A percentile compares a stretch with the other conserved stretches of the same genome.
Evolutionary conservation across 257 asterid genomes (phyloP).

Genomic region (Cynanchum wilfordii): DNA sequence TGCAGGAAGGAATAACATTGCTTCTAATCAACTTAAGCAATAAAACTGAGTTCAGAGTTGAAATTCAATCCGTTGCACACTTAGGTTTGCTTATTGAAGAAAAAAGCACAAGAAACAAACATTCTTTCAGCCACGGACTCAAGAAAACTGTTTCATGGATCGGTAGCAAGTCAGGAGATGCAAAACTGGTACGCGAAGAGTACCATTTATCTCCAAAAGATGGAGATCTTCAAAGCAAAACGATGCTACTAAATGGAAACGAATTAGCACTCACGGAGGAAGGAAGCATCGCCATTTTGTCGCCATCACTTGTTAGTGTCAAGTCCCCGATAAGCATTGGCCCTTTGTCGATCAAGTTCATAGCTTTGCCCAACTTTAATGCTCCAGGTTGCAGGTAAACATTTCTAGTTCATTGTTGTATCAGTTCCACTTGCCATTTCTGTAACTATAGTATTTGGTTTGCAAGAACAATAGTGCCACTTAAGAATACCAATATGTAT

Average conservation of each 20-base stretch:
- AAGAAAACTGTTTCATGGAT: slow-evolving; percentile 68
- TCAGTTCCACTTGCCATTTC: neutral
- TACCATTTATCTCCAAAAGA: slow-evolving; percentile 63
- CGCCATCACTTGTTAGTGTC: slow-evolving; percentile 30
- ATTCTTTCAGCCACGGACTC: slow-evolving; percentile 35
- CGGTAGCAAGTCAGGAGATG: slow-evolving; percentile 62
- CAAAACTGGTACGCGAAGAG: slow-evolving; percentile 49
- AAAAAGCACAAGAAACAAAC: slow-evolving; percentile 17
- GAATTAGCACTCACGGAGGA: slow-evolving; percentile 37
- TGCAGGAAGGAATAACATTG: slow-evolving; percentile 69
- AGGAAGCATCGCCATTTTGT: slow-evolving; percentile 49
- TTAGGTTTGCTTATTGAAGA: slow-evolving; percentile 13
- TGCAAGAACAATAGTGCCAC: neutral
- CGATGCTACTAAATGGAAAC: slow-evolving; percentile 54
- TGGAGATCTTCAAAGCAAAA: slow-evolving; percentile 48
- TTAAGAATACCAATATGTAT: neutral
- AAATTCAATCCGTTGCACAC: slow-evolving; percentile 33
- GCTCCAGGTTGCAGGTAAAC: slow-evolving; percentile 52
- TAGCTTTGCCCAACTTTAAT: slow-evolving; percentile 55
- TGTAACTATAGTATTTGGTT: neutral
- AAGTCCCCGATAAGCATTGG: slow-evolving; percentile 38
- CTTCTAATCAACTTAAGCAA: slow-evolving; percentile 83
- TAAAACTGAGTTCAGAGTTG: slow-evolving; percentile 37
- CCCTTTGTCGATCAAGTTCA: slow-evolving; percentile 66
- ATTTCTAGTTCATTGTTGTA: neutral